A percentile compares a stretch with the other conserved stretches of the same genome.
These are phyloP conservation scores for Heliamphora exappendiculata DNA, from an alignment of 148 eudicot species.

Conservation along the genomic window DNA sequence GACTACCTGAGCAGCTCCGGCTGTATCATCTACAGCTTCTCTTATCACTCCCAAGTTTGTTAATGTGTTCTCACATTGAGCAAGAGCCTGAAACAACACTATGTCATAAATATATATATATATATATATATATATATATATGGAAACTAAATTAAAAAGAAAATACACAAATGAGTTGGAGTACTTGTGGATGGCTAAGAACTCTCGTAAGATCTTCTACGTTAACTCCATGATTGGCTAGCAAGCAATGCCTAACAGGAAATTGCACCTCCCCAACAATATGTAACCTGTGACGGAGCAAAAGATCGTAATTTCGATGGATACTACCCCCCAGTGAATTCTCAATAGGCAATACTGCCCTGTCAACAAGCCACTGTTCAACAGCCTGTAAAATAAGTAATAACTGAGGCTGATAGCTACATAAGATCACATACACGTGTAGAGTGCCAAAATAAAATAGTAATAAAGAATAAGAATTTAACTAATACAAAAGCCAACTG, in stretches of 20 bases:
- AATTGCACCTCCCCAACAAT: constrained; percentile 89
- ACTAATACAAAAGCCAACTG: no score
- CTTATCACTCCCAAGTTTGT: constrained; percentile 56
- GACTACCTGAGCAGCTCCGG: constrained; percentile 84
- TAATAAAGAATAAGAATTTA: no score
- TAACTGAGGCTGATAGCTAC: no score
- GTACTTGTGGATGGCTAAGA: constrained; percentile 88
- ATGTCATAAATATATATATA: no score
- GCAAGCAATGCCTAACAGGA: constrained; percentile 64
- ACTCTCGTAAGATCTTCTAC: constrained; percentile 64
- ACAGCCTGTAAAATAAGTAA: constrained; percentile 40
- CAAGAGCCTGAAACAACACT: constrained; percentile 4
- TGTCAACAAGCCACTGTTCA: constrained; percentile 73
- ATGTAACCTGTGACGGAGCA: constrained; percentile 69
- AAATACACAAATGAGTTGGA: no score
- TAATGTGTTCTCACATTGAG: constrained; percentile 71
- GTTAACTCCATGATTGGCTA: constrained; percentile 67
- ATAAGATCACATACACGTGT: no score
- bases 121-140: no score
- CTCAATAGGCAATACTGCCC: constrained; percentile 88
- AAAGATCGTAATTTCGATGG: constrained; percentile 81
- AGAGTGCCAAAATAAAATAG: no score
- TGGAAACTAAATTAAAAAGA: constrained; percentile 8
- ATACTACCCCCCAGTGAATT: constrained; percentile 93
- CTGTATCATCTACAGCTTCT: constrained; percentile 87